Percentiles rank a stretch among this genome's conserved stretches.
phyloP scores from a whole-genome alignment of 2,329 filamentous ascomycete species.

The Hypoxylon sp. region DNA sequence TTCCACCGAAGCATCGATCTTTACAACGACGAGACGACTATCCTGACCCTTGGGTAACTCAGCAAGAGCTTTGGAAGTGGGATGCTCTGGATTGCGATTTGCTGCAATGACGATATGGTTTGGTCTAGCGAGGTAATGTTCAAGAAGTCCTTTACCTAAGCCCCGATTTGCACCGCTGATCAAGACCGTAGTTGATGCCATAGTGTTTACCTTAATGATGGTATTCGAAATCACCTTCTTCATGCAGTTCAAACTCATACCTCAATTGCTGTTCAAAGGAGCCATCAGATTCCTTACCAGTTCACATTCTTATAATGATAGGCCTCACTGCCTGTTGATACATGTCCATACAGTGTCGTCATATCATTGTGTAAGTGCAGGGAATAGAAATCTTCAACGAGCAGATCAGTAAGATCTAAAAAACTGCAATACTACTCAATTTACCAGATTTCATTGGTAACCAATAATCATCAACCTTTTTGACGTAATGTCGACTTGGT shows the following conservation, averaged over 20 bases:
- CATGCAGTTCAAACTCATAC: background rate
- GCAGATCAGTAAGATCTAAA: conserved; percentile 15
- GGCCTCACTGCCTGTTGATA: background rate
- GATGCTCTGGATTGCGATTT: conserved; percentile 54
- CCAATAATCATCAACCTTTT: conserved; percentile 1
- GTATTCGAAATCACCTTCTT: background rate
- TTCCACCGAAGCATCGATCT: conserved; percentile 58
- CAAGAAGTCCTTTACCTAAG: conserved; percentile 56
- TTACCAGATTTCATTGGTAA: background rate
- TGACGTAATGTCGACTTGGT: conserved; percentile 8
- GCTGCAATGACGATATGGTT: conserved; percentile 68
- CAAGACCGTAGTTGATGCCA: conserved; percentile 47
- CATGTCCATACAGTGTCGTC: conserved; percentile 2
- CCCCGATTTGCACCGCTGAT: conserved; percentile 59
- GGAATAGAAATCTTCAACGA: background rate
- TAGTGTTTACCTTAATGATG: conserved; percentile 4
- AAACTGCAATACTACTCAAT: conserved; percentile 7
- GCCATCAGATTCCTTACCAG: background rate
- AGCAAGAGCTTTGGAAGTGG: conserved; percentile 52
- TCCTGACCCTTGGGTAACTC: conserved; percentile 55
- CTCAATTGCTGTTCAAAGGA: background rate
- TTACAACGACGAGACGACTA: conserved; percentile 59
- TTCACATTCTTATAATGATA: background rate
- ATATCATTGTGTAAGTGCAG: conserved; percentile 7
- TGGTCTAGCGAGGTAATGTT: conserved; percentile 62